Conservation (phyloP, 805 yeast genomes). For the Zygosaccharomyces gambellarensis region DNA sequence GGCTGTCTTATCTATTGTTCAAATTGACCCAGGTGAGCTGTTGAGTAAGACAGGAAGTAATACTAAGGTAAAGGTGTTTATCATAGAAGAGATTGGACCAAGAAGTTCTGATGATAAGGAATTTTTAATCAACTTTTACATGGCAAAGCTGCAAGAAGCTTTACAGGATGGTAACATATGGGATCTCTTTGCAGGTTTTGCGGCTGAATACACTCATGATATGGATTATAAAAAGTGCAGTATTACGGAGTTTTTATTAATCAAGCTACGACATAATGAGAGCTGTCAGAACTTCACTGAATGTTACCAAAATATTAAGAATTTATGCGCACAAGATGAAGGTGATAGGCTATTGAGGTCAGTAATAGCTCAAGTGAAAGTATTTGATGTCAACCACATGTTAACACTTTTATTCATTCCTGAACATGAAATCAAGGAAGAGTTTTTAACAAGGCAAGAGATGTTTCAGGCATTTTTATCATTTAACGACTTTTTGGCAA, state of each 20-base stretch:
- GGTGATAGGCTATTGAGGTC: conserved; percentile 2
- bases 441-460: conserved; percentile 6
- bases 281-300: conserved; percentile 10
- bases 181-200: conserved; percentile 15
- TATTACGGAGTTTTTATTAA: conserved; percentile 16
- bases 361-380: conserved; percentile 8
- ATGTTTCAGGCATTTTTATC: conserved; percentile 17
- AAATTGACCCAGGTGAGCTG: conserved; percentile 15
- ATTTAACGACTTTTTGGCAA: conserved; percentile 25
- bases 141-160: conserved; percentile 19
- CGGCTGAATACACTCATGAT: conserved; percentile 22
- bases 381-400: conserved; percentile 22
- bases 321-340: conserved; percentile 9
- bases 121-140: conserved; percentile 26
- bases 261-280: conserved; percentile 16
- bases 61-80: conserved; percentile 19
- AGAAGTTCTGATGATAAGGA: conserved; percentile 19
- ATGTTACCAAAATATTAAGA: conserved; percentile 7
- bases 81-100: conserved; percentile 26
- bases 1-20: conserved; percentile 9
- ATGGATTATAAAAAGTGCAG: conserved; percentile 25
- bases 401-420: conserved; percentile 14
- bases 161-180: conserved; percentile 18
- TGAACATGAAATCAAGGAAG: conserved; percentile 3
- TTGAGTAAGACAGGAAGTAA: conserved; percentile 13